Evolutionary conservation across 768 basidiomycete species (phyloP), one percentile per base, ranked within the genome.

Genomic region (Ephemerocybe angulata): DNA sequence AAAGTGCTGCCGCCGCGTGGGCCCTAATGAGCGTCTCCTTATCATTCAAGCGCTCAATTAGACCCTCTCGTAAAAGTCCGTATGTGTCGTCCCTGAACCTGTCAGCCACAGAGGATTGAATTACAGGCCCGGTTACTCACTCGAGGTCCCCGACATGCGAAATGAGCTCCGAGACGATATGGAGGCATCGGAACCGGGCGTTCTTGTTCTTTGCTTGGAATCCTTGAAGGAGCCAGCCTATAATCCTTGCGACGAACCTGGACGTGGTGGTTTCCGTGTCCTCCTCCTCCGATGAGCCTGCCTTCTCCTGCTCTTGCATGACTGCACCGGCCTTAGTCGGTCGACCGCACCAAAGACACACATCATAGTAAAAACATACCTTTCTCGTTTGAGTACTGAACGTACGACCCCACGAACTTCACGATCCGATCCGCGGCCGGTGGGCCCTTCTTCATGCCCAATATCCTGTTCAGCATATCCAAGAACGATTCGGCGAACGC

Each of bases 171-270:
- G 90, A 86, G n/a, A 95, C 83, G 21, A 90, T 72, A 52, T 90
- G 88, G 0, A 92, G 79, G 47, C 83, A 84, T 28, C 94, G 84
- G 63, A 86, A 95, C 15, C 95, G 82, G 22, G 90, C 86, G 43
- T 79, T 78, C 75, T 97, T 98, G 75, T 96, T 93, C 70, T 97
- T 98, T 1, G 94, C 92, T 3, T 77, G 63, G 69, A 94, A 94
- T 2, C 94, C 95, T 59, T 83, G 80, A 54, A 93, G 71, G 22
- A 98, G 70, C 74, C 85, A 91, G 46, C 80, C 80, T 40, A 94
- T 72, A 7, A 93, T 71, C 37, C 82, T 77, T 3, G 80, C 70
- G 1, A 87, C 73, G 63, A 95, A 90, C 57, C 91, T 76, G 0
- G 90, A 78, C 0, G 83, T 78, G 0, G 85, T 69, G 0, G 86